These are phyloP conservation scores for Beauveria asiatica DNA, from an alignment of 2,329 filamentous ascomycete genomes.

Conservation along the genomic window DNA sequence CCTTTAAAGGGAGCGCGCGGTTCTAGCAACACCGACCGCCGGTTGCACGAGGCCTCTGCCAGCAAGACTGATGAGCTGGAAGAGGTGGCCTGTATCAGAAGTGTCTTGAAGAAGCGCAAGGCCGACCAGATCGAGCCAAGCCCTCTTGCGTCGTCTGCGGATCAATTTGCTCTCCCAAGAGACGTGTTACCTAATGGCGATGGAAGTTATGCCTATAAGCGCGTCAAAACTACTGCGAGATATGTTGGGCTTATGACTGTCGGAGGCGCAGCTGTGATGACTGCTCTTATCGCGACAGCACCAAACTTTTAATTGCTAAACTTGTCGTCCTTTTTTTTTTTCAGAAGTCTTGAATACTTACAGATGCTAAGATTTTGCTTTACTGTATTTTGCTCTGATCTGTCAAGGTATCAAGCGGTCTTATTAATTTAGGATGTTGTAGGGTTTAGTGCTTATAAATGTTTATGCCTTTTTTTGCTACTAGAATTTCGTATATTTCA, in stretches of 20 bases:
- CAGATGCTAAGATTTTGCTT: neutral
- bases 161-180: neutral
- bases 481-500: neutral
- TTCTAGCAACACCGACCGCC: neutral
- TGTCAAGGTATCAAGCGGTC: neutral
- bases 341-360: too few species aligned
- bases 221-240: constrained; percentile 27
- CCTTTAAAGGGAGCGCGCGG: neutral
- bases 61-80: neutral
- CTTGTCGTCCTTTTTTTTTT: neutral
- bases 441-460: neutral
- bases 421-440: neutral
- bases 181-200: neutral
- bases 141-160: too few species aligned
- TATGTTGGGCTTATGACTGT: constrained; percentile 28
- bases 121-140: neutral
- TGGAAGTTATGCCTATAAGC: constrained; percentile 16
- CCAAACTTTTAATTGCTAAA: constrained; percentile 17
- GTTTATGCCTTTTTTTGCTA: neutral
- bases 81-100: neutral
- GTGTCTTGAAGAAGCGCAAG: neutral
- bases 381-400: neutral
- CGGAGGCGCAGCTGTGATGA: constrained; percentile 30
- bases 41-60: neutral
- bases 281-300: constrained; percentile 31